phyloP scores from a whole-genome alignment of 2,329 filamentous ascomycete species.

The Phyllosticta citrichinensis region DNA sequence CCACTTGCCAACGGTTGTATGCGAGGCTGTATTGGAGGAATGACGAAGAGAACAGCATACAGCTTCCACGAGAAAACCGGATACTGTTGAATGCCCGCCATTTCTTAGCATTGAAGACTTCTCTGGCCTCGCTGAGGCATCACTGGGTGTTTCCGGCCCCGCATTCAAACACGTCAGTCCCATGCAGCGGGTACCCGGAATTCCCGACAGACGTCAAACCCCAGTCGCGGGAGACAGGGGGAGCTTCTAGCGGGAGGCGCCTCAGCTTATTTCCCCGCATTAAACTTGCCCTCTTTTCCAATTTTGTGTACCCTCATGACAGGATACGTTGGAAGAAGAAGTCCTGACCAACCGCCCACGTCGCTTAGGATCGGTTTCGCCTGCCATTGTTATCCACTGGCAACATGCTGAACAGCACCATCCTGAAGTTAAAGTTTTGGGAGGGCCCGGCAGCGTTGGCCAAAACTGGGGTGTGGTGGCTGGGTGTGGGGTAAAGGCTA shows the following conservation, averaged over 20 bases:
- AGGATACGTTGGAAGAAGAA: not conserved
- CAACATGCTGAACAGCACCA: not conserved
- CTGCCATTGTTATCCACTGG: not conserved
- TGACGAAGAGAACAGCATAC: not conserved
- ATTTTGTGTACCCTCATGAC: not conserved
- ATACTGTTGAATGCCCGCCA: not conserved
- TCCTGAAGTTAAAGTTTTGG: not conserved
- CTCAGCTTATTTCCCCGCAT: slow-evolving; percentile 10
- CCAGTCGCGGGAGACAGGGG: not conserved
- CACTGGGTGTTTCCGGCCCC: not conserved
- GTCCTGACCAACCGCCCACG: not conserved
- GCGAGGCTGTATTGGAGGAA: not conserved
- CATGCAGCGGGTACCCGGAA: not conserved
- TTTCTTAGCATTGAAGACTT: not conserved
- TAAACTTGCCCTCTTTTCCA: not conserved
- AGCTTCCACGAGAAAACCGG: not conserved
- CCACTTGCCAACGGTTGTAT: not conserved
- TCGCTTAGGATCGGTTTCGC: not conserved
- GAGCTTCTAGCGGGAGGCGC: not conserved
- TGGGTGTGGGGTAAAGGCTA: slow-evolving; percentile 8
- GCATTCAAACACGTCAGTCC: not conserved
- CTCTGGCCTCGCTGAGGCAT: not conserved
- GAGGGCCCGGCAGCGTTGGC: not conserved
- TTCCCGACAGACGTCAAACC: slow-evolving; percentile 5
- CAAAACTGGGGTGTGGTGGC: not conserved